Evolutionary conservation across 2,329 filamentous ascomycete genomes (phyloP).

Genomic region (Penicillium sp.): DNA sequence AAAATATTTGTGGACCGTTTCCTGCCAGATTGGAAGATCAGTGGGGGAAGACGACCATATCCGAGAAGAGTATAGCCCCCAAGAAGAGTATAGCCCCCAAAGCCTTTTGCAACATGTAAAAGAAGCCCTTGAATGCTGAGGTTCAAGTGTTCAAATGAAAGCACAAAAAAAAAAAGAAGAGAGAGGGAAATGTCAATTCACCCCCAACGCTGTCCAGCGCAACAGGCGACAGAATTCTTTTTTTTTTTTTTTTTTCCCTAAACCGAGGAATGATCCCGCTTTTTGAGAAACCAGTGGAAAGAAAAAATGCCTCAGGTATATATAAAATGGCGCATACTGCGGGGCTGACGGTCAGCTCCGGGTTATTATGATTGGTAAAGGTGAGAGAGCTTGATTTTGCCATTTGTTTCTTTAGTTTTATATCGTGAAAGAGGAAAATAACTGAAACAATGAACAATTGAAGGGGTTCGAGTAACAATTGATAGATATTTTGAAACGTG

Average conservation of each 20-base stretch:
- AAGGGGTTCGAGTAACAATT: too few species aligned
- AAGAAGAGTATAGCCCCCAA: background rate
- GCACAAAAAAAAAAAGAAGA: background rate
- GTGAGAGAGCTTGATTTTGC: background rate
- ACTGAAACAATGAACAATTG: too few species aligned
- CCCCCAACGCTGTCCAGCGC: background rate
- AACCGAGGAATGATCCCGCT: background rate
- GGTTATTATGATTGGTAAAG: background rate
- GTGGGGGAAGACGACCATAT: background rate
- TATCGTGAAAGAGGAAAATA: too few species aligned
- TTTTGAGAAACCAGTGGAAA: conserved; percentile 18
- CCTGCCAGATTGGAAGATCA: background rate
- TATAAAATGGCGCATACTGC: conserved; percentile 26
- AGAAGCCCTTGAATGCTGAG: too few species aligned
- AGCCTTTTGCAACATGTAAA: too few species aligned
- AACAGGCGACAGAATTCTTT: conserved; percentile 3
- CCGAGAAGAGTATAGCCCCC: background rate
- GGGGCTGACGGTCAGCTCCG: background rate
- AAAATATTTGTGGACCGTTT: background rate
- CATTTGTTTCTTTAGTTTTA: too few species aligned
- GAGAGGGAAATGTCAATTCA: background rate
- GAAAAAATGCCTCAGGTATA: conserved; percentile 27
- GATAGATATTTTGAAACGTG: too few species aligned
- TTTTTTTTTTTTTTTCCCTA: background rate
- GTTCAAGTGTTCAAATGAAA: background rate